These are phyloP conservation scores for Balansia obtecta DNA, from an alignment of 2,329 filamentous ascomycete genomes.

Conservation along the genomic window DNA sequence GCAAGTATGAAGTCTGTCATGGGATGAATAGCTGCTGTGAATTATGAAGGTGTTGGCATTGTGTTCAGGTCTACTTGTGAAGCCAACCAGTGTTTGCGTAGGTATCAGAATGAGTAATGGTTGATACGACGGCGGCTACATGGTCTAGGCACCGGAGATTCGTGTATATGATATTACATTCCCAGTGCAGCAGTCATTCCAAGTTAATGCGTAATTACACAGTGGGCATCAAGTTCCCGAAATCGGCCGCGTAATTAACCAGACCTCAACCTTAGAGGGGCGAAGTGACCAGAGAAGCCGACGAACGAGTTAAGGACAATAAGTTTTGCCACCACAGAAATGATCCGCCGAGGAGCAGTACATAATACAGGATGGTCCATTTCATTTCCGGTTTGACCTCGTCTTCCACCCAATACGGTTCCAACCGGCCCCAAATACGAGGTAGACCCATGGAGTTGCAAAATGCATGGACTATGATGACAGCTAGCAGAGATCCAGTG, in stretches of 20 bases:
- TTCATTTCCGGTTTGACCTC: conserved; percentile 13
- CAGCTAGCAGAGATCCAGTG: conserved; percentile 67
- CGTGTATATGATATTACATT: too few species aligned
- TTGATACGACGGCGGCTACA: too few species aligned
- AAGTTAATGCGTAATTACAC: too few species aligned
- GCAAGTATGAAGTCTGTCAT: conserved; percentile 21
- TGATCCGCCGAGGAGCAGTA: conserved; percentile 59
- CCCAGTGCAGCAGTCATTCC: too few species aligned
- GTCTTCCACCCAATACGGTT: conserved; percentile 31
- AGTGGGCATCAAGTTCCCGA: too few species aligned
- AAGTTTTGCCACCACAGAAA: conserved; percentile 58
- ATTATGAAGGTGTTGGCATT: not conserved
- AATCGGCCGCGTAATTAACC: too few species aligned
- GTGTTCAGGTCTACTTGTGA: not conserved
- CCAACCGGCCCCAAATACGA: conserved; percentile 68
- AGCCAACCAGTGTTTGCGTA: not conserved
- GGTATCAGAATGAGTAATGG: too few species aligned
- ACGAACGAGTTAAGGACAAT: conserved; percentile 54
- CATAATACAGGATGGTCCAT: conserved; percentile 74
- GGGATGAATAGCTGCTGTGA: not conserved
- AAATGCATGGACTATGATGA: conserved; percentile 68
- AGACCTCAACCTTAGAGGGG: too few species aligned
- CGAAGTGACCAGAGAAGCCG: conserved; percentile 10
- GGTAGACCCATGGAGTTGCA: conserved; percentile 91
- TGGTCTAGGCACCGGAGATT: too few species aligned